A percentile compares a stretch with the other conserved stretches of the same genome.
Evolutionary conservation across 768 basidiomycete genomes (phyloP).

Genomic region (Calocera cornea): DNA sequence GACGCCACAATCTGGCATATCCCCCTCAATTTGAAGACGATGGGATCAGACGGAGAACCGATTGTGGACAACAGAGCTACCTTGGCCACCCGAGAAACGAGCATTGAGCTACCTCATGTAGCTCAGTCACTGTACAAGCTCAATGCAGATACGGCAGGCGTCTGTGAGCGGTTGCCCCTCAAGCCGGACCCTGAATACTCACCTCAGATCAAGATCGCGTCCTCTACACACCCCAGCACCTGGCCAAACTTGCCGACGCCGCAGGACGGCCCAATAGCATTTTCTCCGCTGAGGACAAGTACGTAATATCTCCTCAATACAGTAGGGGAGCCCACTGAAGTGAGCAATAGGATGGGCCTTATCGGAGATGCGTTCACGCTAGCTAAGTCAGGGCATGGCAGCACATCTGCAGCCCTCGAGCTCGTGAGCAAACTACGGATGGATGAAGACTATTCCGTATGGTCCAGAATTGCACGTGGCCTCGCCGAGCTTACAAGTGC

Average conservation of each 20-base stretch:
- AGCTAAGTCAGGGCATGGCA: conserved; percentile 63
- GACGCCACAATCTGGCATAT: conserved; percentile 78
- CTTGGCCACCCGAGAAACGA: conserved; percentile 53
- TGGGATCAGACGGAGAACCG: conserved; percentile 42
- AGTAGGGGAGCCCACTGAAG: too few relatives aligned
- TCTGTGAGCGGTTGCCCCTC: conserved; percentile 54
- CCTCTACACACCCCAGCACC: conserved; percentile 65
- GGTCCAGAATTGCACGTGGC: conserved; percentile 51
- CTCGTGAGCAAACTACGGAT: conserved; percentile 52
- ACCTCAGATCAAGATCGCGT: conserved; percentile 49
- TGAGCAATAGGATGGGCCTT: too few relatives aligned
- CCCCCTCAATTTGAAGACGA: conserved; percentile 59
- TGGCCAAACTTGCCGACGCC: conserved; percentile 64
- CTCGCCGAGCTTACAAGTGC: conserved; percentile 42
- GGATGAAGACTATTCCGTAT: conserved; percentile 76
- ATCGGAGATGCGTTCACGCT: too few relatives aligned
- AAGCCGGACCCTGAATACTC: not conserved
- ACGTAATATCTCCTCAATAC: too few relatives aligned
- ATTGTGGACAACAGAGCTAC: conserved; percentile 47
- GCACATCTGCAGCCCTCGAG: conserved; percentile 64
- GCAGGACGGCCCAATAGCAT: conserved; percentile 50
- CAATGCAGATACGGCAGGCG: conserved; percentile 77
- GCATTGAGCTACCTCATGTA: conserved; percentile 51
- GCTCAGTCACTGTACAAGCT: conserved; percentile 64
- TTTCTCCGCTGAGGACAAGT: conserved; percentile 73